Evolutionary conservation across 345 rosid species (phyloP).

Genomic region (Microcos paniculata): DNA sequence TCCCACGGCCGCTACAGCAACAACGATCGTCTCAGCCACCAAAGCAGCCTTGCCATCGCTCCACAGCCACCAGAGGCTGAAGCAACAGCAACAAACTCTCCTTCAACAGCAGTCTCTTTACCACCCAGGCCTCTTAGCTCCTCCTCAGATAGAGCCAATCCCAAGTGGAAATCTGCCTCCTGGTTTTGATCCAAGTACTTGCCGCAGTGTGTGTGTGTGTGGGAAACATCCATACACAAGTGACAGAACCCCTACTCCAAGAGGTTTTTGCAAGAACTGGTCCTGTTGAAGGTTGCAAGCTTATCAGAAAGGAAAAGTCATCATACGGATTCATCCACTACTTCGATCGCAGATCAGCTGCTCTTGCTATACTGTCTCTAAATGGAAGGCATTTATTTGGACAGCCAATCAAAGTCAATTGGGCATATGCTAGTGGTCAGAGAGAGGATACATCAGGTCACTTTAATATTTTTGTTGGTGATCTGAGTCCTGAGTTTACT

Average conservation of each 20-base stretch:
- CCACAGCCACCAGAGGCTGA: conserved; percentile 77
- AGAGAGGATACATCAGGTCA: conserved; percentile 97
- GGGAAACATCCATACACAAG: conserved; percentile 88
- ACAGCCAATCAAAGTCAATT: conserved; percentile 98
- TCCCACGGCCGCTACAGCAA: too few relatives aligned
- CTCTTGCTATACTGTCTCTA: conserved; percentile 77
- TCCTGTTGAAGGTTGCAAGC: conserved; percentile 92
- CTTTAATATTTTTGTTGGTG: conserved; percentile 95
- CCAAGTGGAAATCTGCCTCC: conserved; percentile 99
- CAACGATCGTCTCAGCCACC: too few relatives aligned
- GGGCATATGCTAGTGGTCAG: conserved; percentile 99
- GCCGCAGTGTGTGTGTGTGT: conserved; percentile 99
- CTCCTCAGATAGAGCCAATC: conserved; percentile 95
- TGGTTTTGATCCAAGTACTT: conserved; percentile 98
- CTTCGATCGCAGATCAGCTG: conserved; percentile 88
- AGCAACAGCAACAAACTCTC: conserved; percentile 86
- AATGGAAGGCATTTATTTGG: conserved; percentile 95
- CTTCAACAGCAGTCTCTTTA: conserved; percentile 95
- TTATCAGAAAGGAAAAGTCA: conserved; percentile 44
- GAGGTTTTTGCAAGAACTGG: conserved; percentile 97
- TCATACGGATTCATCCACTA: conserved; percentile 97
- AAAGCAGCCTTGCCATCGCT: too few relatives aligned
- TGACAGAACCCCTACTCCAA: conserved; percentile 92
- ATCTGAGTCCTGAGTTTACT: conserved; percentile 96
- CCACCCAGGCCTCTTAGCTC: conserved; percentile 88